A percentile compares a stretch with the other conserved stretches of the same genome.
Conservation (phyloP, 1,139 yeast species). For the Hansenula sp. region DNA sequence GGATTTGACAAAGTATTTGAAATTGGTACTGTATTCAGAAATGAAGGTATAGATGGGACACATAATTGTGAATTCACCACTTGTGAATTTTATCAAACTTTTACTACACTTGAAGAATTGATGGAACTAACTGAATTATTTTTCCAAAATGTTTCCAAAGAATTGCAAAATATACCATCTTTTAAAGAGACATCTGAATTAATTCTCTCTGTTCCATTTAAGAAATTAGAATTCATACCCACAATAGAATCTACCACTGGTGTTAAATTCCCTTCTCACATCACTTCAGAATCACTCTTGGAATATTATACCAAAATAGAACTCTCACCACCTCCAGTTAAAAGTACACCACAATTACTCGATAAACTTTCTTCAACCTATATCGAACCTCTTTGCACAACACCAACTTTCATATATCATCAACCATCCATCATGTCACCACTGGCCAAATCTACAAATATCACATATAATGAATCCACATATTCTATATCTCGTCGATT, state of each 20-base stretch:
- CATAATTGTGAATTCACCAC: conserved; percentile 96
- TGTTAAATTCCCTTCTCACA: conserved; percentile 32
- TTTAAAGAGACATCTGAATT: no score
- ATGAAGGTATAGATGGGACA: conserved; percentile 89
- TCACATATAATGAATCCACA: conserved; percentile 25
- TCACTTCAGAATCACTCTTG: conserved; percentile 35
- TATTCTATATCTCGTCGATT: conserved; percentile 62
- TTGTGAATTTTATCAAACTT: conserved; percentile 89
- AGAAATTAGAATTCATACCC: conserved; percentile 63
- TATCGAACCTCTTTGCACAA: conserved; percentile 57
- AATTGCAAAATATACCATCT: conserved; percentile 9
- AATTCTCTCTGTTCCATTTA: no score
- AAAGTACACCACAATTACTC: conserved; percentile 52
- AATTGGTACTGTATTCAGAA: conserved; percentile 79
- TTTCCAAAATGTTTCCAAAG: conserved; percentile 35
- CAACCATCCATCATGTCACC: conserved; percentile 90
- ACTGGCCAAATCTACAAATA: conserved; percentile 61
- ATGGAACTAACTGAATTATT: conserved; percentile 61
- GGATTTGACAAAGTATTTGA: conserved; percentile 89
- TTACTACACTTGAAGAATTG: conserved; percentile 63
- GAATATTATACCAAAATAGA: conserved; percentile 30
- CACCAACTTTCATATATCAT: conserved; percentile 73
- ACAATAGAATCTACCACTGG: conserved; percentile 49
- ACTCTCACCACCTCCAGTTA: conserved; percentile 35
- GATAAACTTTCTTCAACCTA: conserved; percentile 60